These are phyloP conservation scores for Castanospermum australe DNA, from an alignment of 306 rosid species.

Conservation along the genomic window DNA sequence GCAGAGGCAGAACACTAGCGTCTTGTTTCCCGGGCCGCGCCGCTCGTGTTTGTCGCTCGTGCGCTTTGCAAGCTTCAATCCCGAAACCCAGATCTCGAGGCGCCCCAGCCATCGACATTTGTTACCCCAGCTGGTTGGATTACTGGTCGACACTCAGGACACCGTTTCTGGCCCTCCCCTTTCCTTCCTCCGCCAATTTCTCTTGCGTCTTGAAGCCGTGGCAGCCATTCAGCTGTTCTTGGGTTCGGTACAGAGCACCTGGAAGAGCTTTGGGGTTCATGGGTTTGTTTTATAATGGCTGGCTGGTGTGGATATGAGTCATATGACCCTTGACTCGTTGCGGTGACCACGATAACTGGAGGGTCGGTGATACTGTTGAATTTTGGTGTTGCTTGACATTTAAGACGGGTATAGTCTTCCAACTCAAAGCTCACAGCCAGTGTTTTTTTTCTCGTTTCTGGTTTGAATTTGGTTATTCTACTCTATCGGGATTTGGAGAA, in stretches of 20 bases:
- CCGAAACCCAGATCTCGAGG: constrained; percentile 48
- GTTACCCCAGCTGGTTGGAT: constrained; percentile 17
- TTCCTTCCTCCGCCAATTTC: constrained; percentile 69
- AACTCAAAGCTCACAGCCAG: constrained; percentile 28
- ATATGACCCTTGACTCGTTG: constrained; percentile 35
- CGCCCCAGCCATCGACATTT: constrained; percentile 23
- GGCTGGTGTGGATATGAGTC: too few relatives aligned
- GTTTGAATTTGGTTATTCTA: constrained; percentile 31
- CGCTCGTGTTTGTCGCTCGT: constrained; percentile 69
- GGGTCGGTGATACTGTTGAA: constrained; percentile 69
- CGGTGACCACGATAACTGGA: constrained; percentile 44
- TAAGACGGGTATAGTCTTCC: constrained; percentile 42
- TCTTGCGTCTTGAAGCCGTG: constrained; percentile 26
- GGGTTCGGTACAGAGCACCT: constrained; percentile 58
- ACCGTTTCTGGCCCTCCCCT: background rate
- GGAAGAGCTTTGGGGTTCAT: constrained; percentile 3
- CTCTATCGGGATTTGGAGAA: constrained; percentile 31
- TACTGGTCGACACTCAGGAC: constrained; percentile 12
- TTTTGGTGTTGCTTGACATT: constrained; percentile 38
- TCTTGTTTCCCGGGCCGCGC: constrained; percentile 58
- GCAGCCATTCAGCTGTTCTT: background rate
- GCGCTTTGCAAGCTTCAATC: constrained; percentile 34
- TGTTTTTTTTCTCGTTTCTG: background rate
- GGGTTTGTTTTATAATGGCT: background rate
- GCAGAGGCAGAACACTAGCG: constrained; percentile 38